Percentiles rank a stretch among this genome's conserved stretches.
These are phyloP conservation scores for Thielaviopsis musarum DNA, from an alignment of 2,329 filamentous ascomycete genomes.

Conservation along the genomic window DNA sequence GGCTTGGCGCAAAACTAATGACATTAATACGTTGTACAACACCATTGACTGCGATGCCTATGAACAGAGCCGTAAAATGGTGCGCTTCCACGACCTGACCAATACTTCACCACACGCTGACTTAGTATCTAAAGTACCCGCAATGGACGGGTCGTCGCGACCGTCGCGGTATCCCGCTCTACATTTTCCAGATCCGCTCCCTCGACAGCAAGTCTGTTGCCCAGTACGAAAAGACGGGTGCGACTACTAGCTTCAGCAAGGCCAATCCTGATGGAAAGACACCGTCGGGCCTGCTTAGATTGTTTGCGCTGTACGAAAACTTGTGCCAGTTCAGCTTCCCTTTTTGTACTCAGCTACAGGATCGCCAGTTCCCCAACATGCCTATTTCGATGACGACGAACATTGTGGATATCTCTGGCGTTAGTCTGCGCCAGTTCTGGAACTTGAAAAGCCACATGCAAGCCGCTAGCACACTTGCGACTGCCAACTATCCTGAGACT, in stretches of 20 bases:
- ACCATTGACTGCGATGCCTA: conserved; percentile 77
- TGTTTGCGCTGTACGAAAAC: conserved; percentile 91
- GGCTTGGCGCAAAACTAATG: conserved; percentile 67
- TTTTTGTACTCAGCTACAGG: conserved; percentile 57
- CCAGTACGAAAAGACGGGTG: conserved; percentile 53
- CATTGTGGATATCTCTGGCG: conserved; percentile 80
- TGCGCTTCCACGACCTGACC: conserved; percentile 22
- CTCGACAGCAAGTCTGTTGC: conserved; percentile 69
- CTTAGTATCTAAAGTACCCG: conserved; percentile 48
- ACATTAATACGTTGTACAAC: conserved; percentile 63
- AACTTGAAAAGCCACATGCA: conserved; percentile 90
- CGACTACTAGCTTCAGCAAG: conserved; percentile 39
- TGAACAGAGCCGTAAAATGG: conserved; percentile 61
- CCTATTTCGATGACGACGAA: conserved; percentile 87
- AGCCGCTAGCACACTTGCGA: conserved; percentile 72
- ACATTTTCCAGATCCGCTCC: conserved; percentile 72
- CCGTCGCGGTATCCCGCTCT: conserved; percentile 75
- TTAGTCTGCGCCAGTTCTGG: conserved; percentile 89
- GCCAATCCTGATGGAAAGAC: conserved; percentile 50
- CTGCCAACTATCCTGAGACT: conserved; percentile 89
- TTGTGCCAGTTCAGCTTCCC: conserved; percentile 76
- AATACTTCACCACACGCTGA: neutral
- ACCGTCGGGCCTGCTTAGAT: conserved; percentile 58
- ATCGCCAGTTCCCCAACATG: conserved; percentile 58
- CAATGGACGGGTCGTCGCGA: conserved; percentile 91